A percentile compares a stretch with the other conserved stretches of the same genome.
These are phyloP conservation scores for Suillus fuscotomentosus DNA, from an alignment of 768 basidiomycete genomes.

Conservation along the genomic window DNA sequence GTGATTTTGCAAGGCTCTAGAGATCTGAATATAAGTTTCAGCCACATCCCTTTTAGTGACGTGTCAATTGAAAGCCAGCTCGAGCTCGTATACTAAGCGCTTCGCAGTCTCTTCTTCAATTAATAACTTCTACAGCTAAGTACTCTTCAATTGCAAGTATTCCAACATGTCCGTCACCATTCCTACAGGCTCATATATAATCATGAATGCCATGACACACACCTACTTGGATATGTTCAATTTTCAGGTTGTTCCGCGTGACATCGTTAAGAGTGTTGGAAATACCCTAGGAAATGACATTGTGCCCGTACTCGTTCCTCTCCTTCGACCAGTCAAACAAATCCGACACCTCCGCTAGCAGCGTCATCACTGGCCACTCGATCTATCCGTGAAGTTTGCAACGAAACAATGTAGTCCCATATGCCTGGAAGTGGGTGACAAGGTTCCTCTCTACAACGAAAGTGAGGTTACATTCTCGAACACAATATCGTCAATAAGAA, in stretches of 20 bases:
- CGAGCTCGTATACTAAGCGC: too few relatives aligned
- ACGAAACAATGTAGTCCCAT: not conserved
- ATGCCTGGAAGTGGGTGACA: slow-evolving; percentile 8
- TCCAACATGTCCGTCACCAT: not conserved
- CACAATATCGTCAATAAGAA: slow-evolving; percentile 5
- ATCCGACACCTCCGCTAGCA: not conserved
- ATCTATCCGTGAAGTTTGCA: slow-evolving; percentile 7
- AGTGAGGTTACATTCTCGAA: not conserved
- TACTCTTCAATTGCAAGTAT: too few relatives aligned
- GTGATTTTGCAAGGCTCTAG: too few relatives aligned
- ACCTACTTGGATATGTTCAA: slow-evolving; percentile 11
- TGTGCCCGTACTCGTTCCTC: slow-evolving; percentile 3
- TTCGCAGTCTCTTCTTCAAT: too few relatives aligned
- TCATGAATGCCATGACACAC: slow-evolving; percentile 11
- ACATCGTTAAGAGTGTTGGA: slow-evolving; percentile 11
- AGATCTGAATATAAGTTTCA: too few relatives aligned
- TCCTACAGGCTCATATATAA: slow-evolving; percentile 10
- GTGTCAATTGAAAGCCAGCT: too few relatives aligned
- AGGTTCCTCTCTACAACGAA: not conserved
- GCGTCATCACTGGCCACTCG: slow-evolving; percentile 1
- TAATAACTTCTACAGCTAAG: too few relatives aligned
- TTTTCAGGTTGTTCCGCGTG: not conserved
- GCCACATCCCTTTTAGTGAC: too few relatives aligned
- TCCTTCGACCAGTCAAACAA: not conserved
- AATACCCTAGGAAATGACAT: slow-evolving; percentile 11